Evolutionary conservation across 805 yeast genomes (phyloP), one percentile per base, ranked within the genome.

Genomic region (Ogataea polymorpha): DNA sequence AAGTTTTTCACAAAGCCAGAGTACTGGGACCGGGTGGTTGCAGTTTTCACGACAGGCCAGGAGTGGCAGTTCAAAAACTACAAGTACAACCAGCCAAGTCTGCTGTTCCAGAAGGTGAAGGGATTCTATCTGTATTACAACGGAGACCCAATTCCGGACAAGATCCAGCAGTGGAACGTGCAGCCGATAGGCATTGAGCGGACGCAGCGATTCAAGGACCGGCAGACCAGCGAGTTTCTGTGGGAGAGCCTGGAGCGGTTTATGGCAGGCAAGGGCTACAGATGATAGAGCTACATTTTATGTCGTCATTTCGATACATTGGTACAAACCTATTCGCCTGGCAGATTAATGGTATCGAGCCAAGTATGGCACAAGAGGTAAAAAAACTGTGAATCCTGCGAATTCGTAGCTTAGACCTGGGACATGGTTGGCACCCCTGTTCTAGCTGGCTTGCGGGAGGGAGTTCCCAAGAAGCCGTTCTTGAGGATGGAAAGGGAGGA

Each of bases 1-100:
- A 76, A 81, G 65, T 85, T 85, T 65, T 84, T 86, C 67, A 82
- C 86, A 17, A 91, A 90, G 60, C 95, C 96, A 3, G 98, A 93
- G 61, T 88, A 93, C 65, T 93, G 99, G 99, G 95, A 88, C 58
- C 76, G 99, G 44, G 97, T 93, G 1, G 86, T 91, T 35, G 97
- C 96, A 0, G 86, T 93, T 27, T 83, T 93, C 67, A 91, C 96
- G 13, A 91, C 97, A 9, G 99, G 99, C 10, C 99, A 93, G 67
- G 72, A 82, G 40, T 93, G 99, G 99, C 99, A 93, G 66, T 87
- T 93, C 66, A 79, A 86, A 57, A 78, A 80, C 54, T 93, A 91
- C 65, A 85, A 83, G 59, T 84, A 89, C 79, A 72, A 79, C 28
- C 79, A 82, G 40, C 96, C 99, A 2, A 79, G 83, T 45, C 70